phyloP scores from a whole-genome alignment of 805 yeast species.

The Candida stauntonica region DNA sequence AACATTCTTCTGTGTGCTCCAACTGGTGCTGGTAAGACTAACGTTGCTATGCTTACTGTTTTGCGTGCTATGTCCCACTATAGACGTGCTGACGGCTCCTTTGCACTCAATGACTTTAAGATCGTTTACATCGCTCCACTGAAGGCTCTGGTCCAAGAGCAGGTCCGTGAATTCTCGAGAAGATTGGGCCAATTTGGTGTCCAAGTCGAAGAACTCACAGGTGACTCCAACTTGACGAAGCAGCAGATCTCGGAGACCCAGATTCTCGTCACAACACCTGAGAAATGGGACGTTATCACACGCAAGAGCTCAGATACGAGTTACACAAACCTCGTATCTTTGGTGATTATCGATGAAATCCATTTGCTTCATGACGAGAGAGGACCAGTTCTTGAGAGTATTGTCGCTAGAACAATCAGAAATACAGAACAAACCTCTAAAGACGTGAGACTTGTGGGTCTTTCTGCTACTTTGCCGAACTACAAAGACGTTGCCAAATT shows the following conservation, averaged over 20 bases:
- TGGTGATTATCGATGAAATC: conserved; percentile 85
- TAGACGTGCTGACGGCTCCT: conserved; percentile 44
- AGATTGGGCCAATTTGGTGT: conserved; percentile 62
- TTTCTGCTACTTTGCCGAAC: conserved; percentile 92
- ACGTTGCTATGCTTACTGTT: conserved; percentile 85
- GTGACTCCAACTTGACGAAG: conserved; percentile 76
- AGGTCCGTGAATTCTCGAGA: conserved; percentile 78
- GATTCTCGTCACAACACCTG: conserved; percentile 88
- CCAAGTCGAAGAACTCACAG: conserved; percentile 81
- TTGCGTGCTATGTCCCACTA: conserved; percentile 56
- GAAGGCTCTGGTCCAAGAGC: conserved; percentile 94
- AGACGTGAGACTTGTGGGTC: conserved; percentile 68
- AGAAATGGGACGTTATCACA: conserved; percentile 95
- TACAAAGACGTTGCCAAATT: conserved; percentile 83
- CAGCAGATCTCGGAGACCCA: conserved; percentile 77
- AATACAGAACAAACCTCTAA: conserved; percentile 39
- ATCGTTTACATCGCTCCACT: conserved; percentile 89
- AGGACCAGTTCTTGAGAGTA: conserved; percentile 90
- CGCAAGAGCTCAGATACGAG: conserved; percentile 70
- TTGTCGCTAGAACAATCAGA: conserved; percentile 70
- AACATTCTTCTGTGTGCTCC: conserved; percentile 92
- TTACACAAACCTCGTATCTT: conserved; percentile 57
- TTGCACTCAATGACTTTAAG: conserved; percentile 56
- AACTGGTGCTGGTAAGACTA: conserved; percentile 98
- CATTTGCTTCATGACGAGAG: conserved; percentile 90